phyloP scores from a whole-genome alignment of 2,329 filamentous ascomycete genomes.

The Macrophomina pseudophaseolina region DNA sequence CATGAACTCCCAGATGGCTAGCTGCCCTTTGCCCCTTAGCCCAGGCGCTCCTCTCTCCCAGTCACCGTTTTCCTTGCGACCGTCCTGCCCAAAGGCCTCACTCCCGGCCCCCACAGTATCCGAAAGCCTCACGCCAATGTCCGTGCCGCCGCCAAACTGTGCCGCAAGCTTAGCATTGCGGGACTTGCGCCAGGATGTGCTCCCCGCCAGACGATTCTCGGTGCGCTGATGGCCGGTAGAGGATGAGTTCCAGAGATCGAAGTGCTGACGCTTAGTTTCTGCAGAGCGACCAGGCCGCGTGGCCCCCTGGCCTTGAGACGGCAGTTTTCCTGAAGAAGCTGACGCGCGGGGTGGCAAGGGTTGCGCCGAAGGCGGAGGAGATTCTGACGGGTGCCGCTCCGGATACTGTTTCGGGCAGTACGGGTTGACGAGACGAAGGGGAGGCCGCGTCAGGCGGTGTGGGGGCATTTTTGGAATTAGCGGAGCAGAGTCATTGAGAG shows the following conservation, averaged over 20 bases:
- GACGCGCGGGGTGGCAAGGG: constrained; percentile 19
- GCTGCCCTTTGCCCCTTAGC: constrained; percentile 54
- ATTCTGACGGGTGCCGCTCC: background rate
- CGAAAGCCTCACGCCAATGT: constrained; percentile 61
- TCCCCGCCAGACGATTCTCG: constrained; percentile 67
- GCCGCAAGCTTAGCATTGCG: constrained; percentile 70
- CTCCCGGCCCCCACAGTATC: constrained; percentile 71
- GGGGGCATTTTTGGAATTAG: background rate
- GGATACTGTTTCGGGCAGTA: constrained; percentile 10
- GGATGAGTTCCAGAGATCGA: constrained; percentile 75
- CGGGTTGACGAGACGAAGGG: background rate
- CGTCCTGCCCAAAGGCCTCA: constrained; percentile 58
- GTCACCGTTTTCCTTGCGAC: constrained; percentile 58
- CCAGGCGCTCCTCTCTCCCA: constrained; percentile 55
- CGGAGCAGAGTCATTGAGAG: background rate
- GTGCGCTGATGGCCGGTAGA: constrained; percentile 80
- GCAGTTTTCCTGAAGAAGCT: background rate
- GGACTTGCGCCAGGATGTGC: constrained; percentile 73
- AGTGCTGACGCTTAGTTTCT: constrained; percentile 43
- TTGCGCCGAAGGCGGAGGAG: constrained; percentile 25
- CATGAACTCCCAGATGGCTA: constrained; percentile 44
- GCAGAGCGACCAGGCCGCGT: constrained; percentile 26
- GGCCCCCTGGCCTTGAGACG: constrained; percentile 2
- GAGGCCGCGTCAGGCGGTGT: background rate
- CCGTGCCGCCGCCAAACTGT: constrained; percentile 68